These are phyloP conservation scores for Beauveria caledonica DNA, from an alignment of 2,329 filamentous ascomycete genomes.

Conservation along the genomic window DNA sequence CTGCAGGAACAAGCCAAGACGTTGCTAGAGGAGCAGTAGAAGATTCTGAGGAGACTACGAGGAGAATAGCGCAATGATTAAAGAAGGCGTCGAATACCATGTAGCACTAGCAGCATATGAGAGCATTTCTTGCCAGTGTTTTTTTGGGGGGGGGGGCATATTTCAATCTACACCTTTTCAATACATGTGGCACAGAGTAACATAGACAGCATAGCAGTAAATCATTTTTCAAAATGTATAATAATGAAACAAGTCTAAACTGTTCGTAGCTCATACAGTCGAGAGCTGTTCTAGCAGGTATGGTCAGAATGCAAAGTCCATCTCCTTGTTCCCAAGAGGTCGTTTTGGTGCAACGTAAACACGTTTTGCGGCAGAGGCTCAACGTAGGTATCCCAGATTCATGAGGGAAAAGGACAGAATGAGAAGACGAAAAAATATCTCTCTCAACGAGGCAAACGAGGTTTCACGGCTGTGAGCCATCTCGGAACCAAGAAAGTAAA, in stretches of 20 bases:
- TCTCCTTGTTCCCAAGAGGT: not conserved
- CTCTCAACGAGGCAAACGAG: no score
- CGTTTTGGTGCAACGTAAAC: not conserved
- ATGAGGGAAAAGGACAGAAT: not conserved
- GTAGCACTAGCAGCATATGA: not conserved
- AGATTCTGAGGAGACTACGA: no score
- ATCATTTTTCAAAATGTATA: not conserved
- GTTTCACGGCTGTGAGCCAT: not conserved
- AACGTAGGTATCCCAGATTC: slow-evolving; percentile 10
- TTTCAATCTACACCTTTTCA: no score
- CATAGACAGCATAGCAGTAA: no score
- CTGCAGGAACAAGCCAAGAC: slow-evolving; percentile 56
- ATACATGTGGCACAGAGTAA: no score
- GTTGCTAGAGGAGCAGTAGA: slow-evolving; percentile 18
- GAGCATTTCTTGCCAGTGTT: not conserved
- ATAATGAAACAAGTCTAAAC: slow-evolving; percentile 1
- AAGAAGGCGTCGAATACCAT: not conserved
- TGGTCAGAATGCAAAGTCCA: slow-evolving; percentile 5
- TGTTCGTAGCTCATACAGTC: slow-evolving; percentile 8
- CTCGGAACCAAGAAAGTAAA: not conserved
- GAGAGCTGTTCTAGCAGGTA: slow-evolving; percentile 11
- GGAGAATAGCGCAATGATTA: no score
- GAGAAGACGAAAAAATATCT: not conserved
- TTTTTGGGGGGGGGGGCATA: no score
- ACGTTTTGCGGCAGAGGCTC: not conserved